Percentiles rank a stretch among this genome's conserved stretches.
These are phyloP conservation scores for Eremochloa ophiuroides DNA, from an alignment of 176 grass and related monocot genomes.

Conservation along the genomic window DNA sequence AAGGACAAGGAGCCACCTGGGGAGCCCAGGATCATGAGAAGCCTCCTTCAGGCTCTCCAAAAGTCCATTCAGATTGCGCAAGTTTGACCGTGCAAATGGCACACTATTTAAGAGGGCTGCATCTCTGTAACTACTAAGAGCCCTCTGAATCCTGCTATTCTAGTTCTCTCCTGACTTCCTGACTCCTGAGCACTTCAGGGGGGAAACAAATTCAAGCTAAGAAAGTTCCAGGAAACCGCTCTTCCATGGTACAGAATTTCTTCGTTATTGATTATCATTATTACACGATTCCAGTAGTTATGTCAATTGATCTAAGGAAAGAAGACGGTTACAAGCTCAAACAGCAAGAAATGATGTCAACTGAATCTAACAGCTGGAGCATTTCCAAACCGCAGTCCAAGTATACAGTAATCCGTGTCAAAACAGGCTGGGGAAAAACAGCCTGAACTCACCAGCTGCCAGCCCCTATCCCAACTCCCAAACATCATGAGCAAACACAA, in stretches of 20 bases:
- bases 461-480: constrained; percentile 15
- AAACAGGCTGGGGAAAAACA: constrained; percentile 33
- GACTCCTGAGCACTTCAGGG: neutral
- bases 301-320: neutral
- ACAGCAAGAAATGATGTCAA: constrained; percentile 15
- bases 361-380: constrained; percentile 14
- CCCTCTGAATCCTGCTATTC: neutral
- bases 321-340: neutral
- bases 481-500: constrained; percentile 1
- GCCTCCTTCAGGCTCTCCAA: constrained; percentile 81
- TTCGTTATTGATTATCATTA: constrained; percentile 11
- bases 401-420: constrained; percentile 40
- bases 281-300: neutral
- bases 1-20: constrained; percentile 67
- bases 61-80: constrained; percentile 60
- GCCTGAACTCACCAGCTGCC: constrained; percentile 20
- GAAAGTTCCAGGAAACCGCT: neutral
- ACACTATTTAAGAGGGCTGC: neutral
- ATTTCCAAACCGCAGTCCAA: constrained; percentile 15
- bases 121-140: neutral
- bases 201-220: neutral
- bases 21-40: constrained; percentile 85
- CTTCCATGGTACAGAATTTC: neutral
- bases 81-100: constrained; percentile 19
- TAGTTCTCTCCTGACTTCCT: neutral